phyloP scores from a whole-genome alignment of 1,139 yeast genomes.

The Candida neerlandica region DNA sequence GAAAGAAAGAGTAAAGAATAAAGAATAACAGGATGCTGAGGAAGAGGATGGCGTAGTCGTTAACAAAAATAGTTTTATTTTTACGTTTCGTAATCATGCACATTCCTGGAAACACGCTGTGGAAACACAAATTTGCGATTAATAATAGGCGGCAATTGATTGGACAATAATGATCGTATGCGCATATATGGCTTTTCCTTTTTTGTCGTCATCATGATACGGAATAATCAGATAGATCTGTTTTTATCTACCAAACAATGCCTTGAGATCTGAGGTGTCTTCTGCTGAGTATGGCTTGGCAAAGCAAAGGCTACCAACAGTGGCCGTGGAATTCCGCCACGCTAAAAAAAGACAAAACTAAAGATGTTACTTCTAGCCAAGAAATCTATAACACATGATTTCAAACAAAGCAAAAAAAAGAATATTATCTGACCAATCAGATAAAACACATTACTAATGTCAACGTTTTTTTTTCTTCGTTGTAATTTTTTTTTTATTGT shows the following conservation, averaged over 20 bases:
- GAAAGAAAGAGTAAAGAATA: neutral
- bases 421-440: constrained; percentile 3
- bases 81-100: neutral
- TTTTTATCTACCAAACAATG: too few species aligned
- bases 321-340: too few species aligned
- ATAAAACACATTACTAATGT: neutral
- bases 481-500: neutral
- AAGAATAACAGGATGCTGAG: neutral
- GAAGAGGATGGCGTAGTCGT: neutral
- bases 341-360: neutral
- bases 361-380: neutral
- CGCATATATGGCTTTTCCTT: too few species aligned
- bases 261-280: too few species aligned
- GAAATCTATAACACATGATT: too few species aligned
- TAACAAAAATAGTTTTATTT: neutral
- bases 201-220: too few species aligned
- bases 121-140: neutral
- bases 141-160: neutral
- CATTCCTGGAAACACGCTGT: neutral
- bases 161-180: too few species aligned
- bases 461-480: neutral
- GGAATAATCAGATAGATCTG: too few species aligned
- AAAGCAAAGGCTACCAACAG: too few species aligned
- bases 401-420: too few species aligned
- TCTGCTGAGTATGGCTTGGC: too few species aligned